Evolutionary conservation across 2,329 filamentous ascomycete species (phyloP), one percentile per base, ranked within the genome.

Genomic region (Westerdykella ornata): DNA sequence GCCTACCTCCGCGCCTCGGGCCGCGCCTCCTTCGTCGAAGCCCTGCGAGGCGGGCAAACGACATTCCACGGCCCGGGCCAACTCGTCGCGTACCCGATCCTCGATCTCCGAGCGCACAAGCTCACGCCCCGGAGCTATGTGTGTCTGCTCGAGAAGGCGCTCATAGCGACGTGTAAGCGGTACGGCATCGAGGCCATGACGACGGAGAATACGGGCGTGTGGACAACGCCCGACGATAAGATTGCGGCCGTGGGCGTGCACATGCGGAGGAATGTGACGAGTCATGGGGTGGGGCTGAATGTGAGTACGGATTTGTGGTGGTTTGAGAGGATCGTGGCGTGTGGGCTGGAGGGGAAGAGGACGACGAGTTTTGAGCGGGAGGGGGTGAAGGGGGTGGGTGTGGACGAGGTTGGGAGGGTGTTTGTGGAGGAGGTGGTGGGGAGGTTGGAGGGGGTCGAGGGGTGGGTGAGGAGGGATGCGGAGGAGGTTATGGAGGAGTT

Each of bases 31-130:
- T 79, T 92, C 53, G 67, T 78, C 33, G 75, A 81, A 54, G 84
- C 86, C 12, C 76, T 81, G n/a, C 81, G 92, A 41, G 92, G 92
- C 46, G 92, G 92, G 0, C 81, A 94, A 51, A 89, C 87, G 0
- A 97, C 92, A 2, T 97, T 95, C 70, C 92, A 98, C 63, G 92
- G 90, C 0, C 92, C 90, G 0, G 90, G 90, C 0, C 92, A 98
- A 64, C 69, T 94, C 37, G 85, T 96, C 28, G 80, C 89, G n/a
- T 98, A 94, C 72, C 88, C 90, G 3, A 79, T 96, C 38, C 64
- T 94, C n/a, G 88, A 95, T 63, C 75, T 97, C 42, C 79, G 78
- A 41, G 73, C 77, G 9, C 77, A 88, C 50, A 68, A 70, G 0
- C 70, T 92, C 15, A 81, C 77, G 4, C 83, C 92, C 11, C 73